Evolutionary conservation across 2,329 filamentous ascomycete species (phyloP), one percentile per base, ranked within the genome.

Genomic region (Plectosphaerella plurivora): DNA sequence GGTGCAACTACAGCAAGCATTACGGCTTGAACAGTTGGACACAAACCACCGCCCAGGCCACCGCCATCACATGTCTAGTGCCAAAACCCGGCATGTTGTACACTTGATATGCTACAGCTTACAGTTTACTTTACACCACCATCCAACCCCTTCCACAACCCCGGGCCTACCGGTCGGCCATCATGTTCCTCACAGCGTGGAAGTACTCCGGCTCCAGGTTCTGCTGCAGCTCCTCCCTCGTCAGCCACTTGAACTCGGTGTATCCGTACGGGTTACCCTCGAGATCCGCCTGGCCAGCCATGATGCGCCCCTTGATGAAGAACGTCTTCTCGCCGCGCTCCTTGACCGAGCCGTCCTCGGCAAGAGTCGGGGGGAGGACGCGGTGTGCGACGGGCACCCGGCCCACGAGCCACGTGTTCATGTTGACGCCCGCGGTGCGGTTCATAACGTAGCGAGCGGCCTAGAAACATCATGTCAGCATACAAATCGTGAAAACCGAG

Each of bases 391-490:
- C 82, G 11, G 94, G 94, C 53, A 88, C 88, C 62, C 91, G 91
- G 55, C 91, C 93, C 49, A 99, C 89, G 61, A 97, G 83, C 92
- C 94, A 99, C 51, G 91, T 97, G 76, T 97, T 97, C 92, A 99
- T 97, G 78, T 99, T 95, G 55, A 89, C 74, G 53, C 94, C 94
- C 10, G 87, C 91, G 4, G 90, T 78, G 62, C 89, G 79, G 50
- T 86, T 77, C 22, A 97, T 78, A 51, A 91, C 84, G 55, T 91
- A 83, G 65, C 91, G 83, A 37, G 93, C 91, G 45, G 89, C 86
- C 94, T 99, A 61, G 56, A 50, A 28, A 33, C n/a, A n/a, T n/a
- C n/a, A 12, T 16, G 16, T 52, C 20, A 25, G 37, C 45, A 15
- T 35, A 25, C n/a, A n/a, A n/a, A n/a, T n/a, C n/a, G n/a, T n/a